phyloP scores from a whole-genome alignment of 192 early-diverging fungal species.

The Pilobolus umbonatus region DNA sequence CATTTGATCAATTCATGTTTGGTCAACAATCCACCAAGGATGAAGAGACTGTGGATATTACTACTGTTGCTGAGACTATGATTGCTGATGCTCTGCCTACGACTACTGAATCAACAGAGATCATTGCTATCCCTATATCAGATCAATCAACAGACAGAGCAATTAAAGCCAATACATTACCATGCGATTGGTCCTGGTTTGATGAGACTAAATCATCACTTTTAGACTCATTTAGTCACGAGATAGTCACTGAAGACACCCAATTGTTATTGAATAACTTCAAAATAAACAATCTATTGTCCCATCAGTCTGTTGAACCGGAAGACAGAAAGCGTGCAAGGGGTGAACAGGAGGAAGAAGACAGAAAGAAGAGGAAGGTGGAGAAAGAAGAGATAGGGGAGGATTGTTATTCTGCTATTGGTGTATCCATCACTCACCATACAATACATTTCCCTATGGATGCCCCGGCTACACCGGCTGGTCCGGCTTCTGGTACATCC shows the following conservation, averaged over 20 bases:
- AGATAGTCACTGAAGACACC: not conserved
- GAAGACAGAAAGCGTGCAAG: not conserved
- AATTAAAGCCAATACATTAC: not conserved
- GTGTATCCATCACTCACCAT: not conserved
- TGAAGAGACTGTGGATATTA: too few relatives aligned
- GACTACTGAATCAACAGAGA: too few relatives aligned
- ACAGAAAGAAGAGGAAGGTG: not conserved
- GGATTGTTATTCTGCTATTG: too few relatives aligned
- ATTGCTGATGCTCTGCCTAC: too few relatives aligned
- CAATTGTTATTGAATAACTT: not conserved
- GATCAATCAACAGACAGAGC: not conserved
- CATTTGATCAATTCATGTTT: too few relatives aligned
- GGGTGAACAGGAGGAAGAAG: not conserved
- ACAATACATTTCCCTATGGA: slow-evolving; percentile 9
- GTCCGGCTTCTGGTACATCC: slow-evolving; percentile 12
- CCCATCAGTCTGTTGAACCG: not conserved
- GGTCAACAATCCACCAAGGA: too few relatives aligned
- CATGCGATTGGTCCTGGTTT: slow-evolving; percentile 1
- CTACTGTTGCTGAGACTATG: too few relatives aligned
- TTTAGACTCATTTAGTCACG: not conserved
- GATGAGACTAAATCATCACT: not conserved
- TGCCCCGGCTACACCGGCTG: slow-evolving; percentile 15
- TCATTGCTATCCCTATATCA: too few relatives aligned
- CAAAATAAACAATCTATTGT: not conserved
- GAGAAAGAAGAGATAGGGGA: too few relatives aligned